Evolutionary conservation across 2,329 filamentous ascomycete species (phyloP).

Genomic region (Penicillium capsulatum): DNA sequence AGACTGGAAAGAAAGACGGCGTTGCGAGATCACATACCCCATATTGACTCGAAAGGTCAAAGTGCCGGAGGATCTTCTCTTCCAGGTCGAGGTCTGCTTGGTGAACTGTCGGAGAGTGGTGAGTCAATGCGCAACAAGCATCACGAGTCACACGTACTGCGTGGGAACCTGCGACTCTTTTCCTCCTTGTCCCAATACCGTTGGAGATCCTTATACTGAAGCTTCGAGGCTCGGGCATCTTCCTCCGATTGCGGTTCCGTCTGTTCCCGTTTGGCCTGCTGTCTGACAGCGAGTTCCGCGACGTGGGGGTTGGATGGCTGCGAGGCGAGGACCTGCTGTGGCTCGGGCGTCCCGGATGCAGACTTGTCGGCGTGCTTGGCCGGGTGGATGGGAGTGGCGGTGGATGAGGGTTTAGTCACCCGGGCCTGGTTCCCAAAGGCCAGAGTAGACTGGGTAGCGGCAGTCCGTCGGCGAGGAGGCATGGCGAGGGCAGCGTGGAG

Average conservation of each 20-base stretch:
- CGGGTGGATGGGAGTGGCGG: conserved; percentile 29
- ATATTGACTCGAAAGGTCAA: conserved; percentile 86
- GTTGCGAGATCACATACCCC: conserved; percentile 66
- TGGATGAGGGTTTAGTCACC: conserved; percentile 55
- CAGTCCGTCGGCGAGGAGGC: conserved; percentile 41
- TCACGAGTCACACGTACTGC: conserved; percentile 38
- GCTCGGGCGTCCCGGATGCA: conserved; percentile 21
- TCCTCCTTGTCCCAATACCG: conserved; percentile 76
- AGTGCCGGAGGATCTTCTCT: conserved; percentile 87
- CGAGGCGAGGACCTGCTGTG: conserved; percentile 26
- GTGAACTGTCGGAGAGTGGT: conserved; percentile 55
- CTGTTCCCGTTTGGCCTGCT: conserved; percentile 48
- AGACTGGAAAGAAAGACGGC: too few species aligned
- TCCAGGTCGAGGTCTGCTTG: conserved; percentile 66
- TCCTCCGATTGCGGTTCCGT: conserved; percentile 33
- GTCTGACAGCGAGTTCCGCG: conserved; percentile 37
- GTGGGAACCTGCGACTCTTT: conserved; percentile 59
- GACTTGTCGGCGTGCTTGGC: conserved; percentile 28
- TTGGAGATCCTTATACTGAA: conserved; percentile 65
- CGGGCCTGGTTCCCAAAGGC: conserved; percentile 56
- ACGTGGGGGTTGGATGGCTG: conserved; percentile 30
- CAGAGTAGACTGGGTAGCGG: conserved; percentile 54
- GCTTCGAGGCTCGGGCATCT: conserved; percentile 53
- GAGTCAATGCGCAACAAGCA: not conserved
- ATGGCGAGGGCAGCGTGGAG: conserved; percentile 24